Evolutionary conservation across 2,329 filamentous ascomycete species (phyloP), one percentile per base, ranked within the genome.

Genomic region (Fusarium lateritium): DNA sequence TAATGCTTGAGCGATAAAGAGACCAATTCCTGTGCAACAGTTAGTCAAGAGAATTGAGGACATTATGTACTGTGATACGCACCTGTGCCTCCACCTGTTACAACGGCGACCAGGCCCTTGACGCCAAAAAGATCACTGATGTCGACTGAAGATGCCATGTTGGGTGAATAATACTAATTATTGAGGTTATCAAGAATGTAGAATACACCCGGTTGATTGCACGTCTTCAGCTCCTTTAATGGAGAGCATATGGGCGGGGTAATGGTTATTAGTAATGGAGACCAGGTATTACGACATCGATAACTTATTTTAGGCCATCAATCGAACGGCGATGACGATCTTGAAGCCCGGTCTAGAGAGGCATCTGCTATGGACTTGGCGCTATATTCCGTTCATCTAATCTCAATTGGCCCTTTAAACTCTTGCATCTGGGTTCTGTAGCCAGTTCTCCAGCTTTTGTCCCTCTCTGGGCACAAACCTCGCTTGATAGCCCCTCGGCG

Each of bases 401-500:
- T 36, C 15, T 17, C 34, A 36, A 17, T 15, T 36, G 14, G 34
- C 11, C 5, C 5, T 9, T 36, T 7, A 17, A 36, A 36, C 6
- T 6, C 17, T 8, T 15, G 14, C 34, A 17, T 36, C 34, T n/a
- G 34, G 34, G 34, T 36, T 36, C 17, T 36, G 34, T 9, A 36
- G 7, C 34, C 34, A 36, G 6, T 17, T 36, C 34, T 36, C 34
- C 34, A 36, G 17, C 34, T 36, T 36, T 10, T 31, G 28, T 17
- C 34, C 34, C 17, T 36, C 34, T 15, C 34, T 36, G 5, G 34
- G 34, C 14, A 36, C 34, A 8, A 36, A 36, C 34, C 34, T 36
- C 6, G 34, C 34, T 17, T 36, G 34, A 17, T 7, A 36, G 3
- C 10, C 34, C 19, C 28, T 62, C 7, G 69, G 70, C 6, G 59